These are phyloP conservation scores for Septoria linicola DNA, from an alignment of 2,329 filamentous ascomycete genomes.

Conservation along the genomic window DNA sequence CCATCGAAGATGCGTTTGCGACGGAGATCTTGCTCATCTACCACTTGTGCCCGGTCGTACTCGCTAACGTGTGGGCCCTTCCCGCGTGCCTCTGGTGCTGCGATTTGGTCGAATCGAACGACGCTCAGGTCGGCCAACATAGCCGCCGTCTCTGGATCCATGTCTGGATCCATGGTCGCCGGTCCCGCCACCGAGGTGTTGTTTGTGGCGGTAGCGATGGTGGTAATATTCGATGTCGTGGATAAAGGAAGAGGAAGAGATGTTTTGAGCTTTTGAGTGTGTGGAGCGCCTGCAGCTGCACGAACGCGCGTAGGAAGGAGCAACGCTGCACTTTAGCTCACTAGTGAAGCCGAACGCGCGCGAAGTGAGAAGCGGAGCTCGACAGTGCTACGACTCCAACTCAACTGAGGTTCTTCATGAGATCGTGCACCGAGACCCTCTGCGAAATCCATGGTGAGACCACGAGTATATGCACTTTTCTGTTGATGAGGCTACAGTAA, in stretches of 20 bases:
- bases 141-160: slow-evolving; percentile 22
- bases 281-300: too few relatives aligned
- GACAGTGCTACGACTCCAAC: neutral
- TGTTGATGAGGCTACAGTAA: too few relatives aligned
- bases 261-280: neutral
- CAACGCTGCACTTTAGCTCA: neutral
- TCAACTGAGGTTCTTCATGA: neutral
- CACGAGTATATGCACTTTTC: too few relatives aligned
- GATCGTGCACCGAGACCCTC: too few relatives aligned
- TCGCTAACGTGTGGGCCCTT: neutral
- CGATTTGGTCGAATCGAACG: slow-evolving; percentile 26
- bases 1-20: neutral
- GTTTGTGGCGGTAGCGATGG: neutral
- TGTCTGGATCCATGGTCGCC: slow-evolving; percentile 10
- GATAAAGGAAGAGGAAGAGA: neutral
- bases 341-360: neutral
- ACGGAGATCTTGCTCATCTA: neutral
- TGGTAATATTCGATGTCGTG: neutral
- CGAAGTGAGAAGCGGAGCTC: neutral
- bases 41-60: neutral
- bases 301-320: neutral
- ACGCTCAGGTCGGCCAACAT: slow-evolving; percentile 32
- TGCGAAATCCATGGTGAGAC: too few relatives aligned
- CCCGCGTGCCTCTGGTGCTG: slow-evolving; percentile 19
- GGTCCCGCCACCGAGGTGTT: neutral